Base-by-base conservation (phyloP, 257 asterid species). In the Solanum chilense region DNA sequence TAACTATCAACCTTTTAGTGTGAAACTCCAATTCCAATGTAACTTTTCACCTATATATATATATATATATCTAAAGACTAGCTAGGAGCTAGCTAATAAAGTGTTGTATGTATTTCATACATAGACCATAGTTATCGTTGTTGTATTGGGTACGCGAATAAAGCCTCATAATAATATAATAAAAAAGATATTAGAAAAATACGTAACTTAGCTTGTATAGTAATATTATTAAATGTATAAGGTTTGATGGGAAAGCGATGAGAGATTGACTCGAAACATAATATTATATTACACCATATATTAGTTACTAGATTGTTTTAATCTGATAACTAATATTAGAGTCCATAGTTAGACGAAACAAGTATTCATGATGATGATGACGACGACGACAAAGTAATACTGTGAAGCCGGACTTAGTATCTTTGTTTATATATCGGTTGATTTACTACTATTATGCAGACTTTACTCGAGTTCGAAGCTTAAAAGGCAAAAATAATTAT, bases 1-100 rank as follows among this genome's bases (percentile, higher is more conserved):
- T 49, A 39, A 71, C 62, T 35, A 87, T 83, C 85, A 73, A 14
- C 69, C 41, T 71, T 83, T 56, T 41, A 74, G 31, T 73, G 80
- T 74, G 58, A 41, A 71, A 31, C 86, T 35, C 64, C 64, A 78
- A 87, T 82, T 82, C 69, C 86, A 29, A 87, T 82, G 75, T 18
- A 82, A 66, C 82, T 25, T 44, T 80, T 33, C 39, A 47, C 12
- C n/a, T 49, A 41, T 7, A 1, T 25, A 77, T 4, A 23, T 42
- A 39, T 74, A 77, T 5, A 23, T 15, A 20, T 49, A 49, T 52
- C 1, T 6, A 52, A 6, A 52, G 10, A 44, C 47, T 44, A 44
- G 47, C 14, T 44, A 44, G 47, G 47, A 35, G 81, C 81, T 71
- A 33, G 25, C 25, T 39, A 39, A 74, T 37, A 5, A 37, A 6